phyloP scores from a whole-genome alignment of 805 yeast genomes.

The Candida coleopterorum region DNA sequence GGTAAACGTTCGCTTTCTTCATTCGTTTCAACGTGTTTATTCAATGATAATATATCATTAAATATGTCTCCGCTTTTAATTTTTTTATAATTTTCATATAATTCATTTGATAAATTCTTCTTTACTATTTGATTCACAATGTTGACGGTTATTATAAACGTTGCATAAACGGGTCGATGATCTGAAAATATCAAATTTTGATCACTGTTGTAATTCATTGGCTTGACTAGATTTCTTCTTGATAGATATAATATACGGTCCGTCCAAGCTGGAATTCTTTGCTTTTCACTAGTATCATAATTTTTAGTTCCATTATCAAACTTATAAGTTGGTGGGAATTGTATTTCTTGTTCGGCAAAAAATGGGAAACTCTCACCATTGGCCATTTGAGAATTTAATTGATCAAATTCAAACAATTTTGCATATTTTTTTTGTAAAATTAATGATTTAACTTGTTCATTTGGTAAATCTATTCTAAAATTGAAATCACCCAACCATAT shows the following conservation, averaged over 20 bases:
- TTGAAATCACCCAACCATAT: slow-evolving; percentile 96
- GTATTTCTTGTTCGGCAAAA: slow-evolving; percentile 71
- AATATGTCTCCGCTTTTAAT: slow-evolving; percentile 38
- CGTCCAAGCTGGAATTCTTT: slow-evolving; percentile 94
- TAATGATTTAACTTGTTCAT: slow-evolving; percentile 65
- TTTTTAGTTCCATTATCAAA: slow-evolving; percentile 76
- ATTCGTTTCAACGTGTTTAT: slow-evolving; percentile 11
- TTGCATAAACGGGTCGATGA: slow-evolving; percentile 84
- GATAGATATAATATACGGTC: slow-evolving; percentile 70
- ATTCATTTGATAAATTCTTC: slow-evolving; percentile 47
- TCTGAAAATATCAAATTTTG: slow-evolving; percentile 68
- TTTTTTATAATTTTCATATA: slow-evolving; percentile 52
- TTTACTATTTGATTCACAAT: slow-evolving; percentile 62
- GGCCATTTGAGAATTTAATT: slow-evolving; percentile 69
- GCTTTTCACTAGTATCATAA: slow-evolving; percentile 89
- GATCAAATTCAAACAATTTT: slow-evolving; percentile 66
- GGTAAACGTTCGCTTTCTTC: slow-evolving; percentile 51
- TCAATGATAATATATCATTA: slow-evolving; percentile 28
- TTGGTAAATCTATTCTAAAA: slow-evolving; percentile 67
- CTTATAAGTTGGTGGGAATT: slow-evolving; percentile 87
- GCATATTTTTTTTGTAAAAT: slow-evolving; percentile 43
- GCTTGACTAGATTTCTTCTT: slow-evolving; percentile 55
- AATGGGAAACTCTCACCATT: slow-evolving; percentile 65
- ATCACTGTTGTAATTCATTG: slow-evolving; percentile 55
- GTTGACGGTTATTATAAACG: slow-evolving; percentile 58